Conservation (phyloP, 2,329 filamentous ascomycete species). For the Alternaria longipes region DNA sequence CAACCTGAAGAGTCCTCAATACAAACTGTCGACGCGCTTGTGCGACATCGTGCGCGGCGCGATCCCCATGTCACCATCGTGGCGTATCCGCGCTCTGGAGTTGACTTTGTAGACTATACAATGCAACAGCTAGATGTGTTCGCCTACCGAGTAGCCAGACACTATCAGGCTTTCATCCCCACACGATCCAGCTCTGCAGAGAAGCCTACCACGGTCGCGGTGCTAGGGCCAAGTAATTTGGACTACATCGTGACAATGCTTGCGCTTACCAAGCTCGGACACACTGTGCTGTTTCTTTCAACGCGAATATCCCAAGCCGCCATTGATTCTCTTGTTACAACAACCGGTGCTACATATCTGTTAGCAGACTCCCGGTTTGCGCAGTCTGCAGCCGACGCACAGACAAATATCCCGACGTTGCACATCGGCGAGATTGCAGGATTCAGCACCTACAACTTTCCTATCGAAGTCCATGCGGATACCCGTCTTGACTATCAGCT, state of each 20-base stretch:
- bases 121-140: conserved; percentile 57
- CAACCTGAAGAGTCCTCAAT: conserved; percentile 17
- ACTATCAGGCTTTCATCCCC: conserved; percentile 35
- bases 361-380: conserved; percentile 37
- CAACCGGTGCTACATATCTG: conserved; percentile 34
- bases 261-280: conserved; percentile 65
- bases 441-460: conserved; percentile 25
- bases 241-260: conserved; percentile 65
- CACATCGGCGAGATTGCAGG: conserved; percentile 27
- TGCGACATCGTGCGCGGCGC: conserved; percentile 50
- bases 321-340: conserved; percentile 55
- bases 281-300: conserved; percentile 64
- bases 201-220: conserved; percentile 52
- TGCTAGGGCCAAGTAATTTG: conserved; percentile 64
- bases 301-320: conserved; percentile 63
- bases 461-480: conserved; percentile 38
- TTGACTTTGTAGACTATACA: conserved; percentile 59
- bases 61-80: conserved; percentile 52
- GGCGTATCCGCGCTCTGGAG: conserved; percentile 57
- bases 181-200: conserved; percentile 21
- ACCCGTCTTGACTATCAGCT: conserved; percentile 36
- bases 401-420: conserved; percentile 17
- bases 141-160: conserved; percentile 39
- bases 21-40: conserved; percentile 52
- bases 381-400: conserved; percentile 44